phyloP scores from a whole-genome alignment of 768 basidiomycete species.

The Rickenella mellea region DNA sequence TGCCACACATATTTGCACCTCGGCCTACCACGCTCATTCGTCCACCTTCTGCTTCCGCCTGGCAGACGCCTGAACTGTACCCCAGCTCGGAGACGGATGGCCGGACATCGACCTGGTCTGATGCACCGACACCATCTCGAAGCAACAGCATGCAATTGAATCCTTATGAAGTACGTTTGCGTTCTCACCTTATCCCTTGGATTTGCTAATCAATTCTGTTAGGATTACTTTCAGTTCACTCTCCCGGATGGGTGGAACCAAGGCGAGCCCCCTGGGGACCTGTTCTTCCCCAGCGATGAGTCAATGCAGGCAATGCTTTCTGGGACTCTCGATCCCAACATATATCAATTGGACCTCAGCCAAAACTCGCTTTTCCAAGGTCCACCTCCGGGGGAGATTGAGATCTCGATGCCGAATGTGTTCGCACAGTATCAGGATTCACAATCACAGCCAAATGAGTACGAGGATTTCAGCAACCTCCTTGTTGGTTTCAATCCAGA shows the following conservation, averaged over 20 bases:
- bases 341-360: too few relatives aligned
- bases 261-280: too few relatives aligned
- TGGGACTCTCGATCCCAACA: too few relatives aligned
- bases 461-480: too few relatives aligned
- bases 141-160: not conserved
- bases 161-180: not conserved
- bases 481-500: too few relatives aligned
- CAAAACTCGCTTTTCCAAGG: too few relatives aligned
- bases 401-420: too few relatives aligned
- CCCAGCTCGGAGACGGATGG: not conserved
- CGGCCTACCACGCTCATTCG: constrained; percentile 1
- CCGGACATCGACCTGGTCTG: not conserved
- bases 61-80: not conserved
- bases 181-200: not conserved
- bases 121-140: not conserved
- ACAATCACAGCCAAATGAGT: too few relatives aligned
- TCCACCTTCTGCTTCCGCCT: not conserved
- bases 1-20: constrained; percentile 4
- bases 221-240: not conserved
- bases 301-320: too few relatives aligned
- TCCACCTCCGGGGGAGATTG: too few relatives aligned
- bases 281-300: too few relatives aligned
- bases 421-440: too few relatives aligned
- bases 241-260: not conserved
- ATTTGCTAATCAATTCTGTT: not conserved